Evolutionary conservation across 1,139 yeast species (phyloP).

Genomic region (Candida freyschussii): DNA sequence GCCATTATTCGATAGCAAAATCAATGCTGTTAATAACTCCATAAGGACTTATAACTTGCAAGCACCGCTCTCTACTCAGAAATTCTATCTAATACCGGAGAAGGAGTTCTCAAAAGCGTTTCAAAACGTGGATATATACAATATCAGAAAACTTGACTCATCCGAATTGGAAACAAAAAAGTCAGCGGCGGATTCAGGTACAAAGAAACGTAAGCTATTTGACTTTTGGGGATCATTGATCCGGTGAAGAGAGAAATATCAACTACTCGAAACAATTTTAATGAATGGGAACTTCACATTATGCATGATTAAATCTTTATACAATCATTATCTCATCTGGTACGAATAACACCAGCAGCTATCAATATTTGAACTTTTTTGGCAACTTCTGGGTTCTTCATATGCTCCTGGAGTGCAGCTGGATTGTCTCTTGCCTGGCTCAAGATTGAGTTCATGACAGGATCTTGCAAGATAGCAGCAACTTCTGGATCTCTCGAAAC

Average conservation of each 20-base stretch:
- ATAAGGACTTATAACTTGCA: conserved; percentile 74
- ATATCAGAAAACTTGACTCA: no score
- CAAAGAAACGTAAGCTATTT: no score
- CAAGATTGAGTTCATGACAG: conserved; percentile 93
- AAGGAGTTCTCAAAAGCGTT: conserved; percentile 45
- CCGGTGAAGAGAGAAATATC: background rate
- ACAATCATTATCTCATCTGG: conserved; percentile 43
- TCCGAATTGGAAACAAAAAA: no score
- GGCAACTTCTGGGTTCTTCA: conserved; percentile 92
- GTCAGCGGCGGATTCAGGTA: no score
- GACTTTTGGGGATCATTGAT: background rate
- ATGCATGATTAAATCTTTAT: background rate
- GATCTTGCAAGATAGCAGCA: conserved; percentile 85
- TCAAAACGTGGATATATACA: conserved; percentile 28
- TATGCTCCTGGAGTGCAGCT: conserved; percentile 94
- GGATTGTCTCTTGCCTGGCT: conserved; percentile 95
- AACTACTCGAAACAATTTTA: no score
- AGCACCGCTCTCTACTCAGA: conserved; percentile 74
- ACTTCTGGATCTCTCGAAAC: conserved; percentile 92
- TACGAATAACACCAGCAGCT: conserved; percentile 96
- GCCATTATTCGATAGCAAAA: conserved; percentile 26
- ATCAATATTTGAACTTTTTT: conserved; percentile 85
- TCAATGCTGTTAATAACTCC: conserved; percentile 49
- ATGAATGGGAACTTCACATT: no score
- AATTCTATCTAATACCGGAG: conserved; percentile 51